Evolutionary conservation across 495 filamentous ascomycete genomes (phyloP), one percentile per base, ranked within the genome.

Genomic region (Tuber calosporum): DNA sequence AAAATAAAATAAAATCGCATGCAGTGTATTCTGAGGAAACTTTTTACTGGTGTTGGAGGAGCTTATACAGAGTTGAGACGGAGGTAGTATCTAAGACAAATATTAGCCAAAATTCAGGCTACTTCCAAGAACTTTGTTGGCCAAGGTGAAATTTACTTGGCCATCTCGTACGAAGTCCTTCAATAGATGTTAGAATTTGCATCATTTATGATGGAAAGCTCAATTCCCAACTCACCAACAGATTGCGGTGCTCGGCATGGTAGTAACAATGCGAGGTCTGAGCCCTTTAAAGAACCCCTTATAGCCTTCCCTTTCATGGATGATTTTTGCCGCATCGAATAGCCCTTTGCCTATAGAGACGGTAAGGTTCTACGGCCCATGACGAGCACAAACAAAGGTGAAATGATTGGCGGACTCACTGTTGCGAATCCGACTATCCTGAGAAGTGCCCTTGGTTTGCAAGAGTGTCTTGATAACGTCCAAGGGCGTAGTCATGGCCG

Each of bases 391-490:
- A 62, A 34, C 53, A 34, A 62, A 34, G 26, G 30, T 4, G 53
- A 40, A 78, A 45, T 62, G 37, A 4, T 53, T 34, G 40, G 34
- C 67, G 38, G 66, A 73, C 77, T 26, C 37, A 80, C 78, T 79
- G 72, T 92, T 91, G 69, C 95, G 86, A 70, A 99, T 87, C 82
- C 97, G 93, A 37, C 87, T 82, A 82, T 96, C 95, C 22, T 86
- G 84, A 0, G 93, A 90, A 37, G 89, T 90, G 66, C 95, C 95
- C 73, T 93, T 88, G 34, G 95, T 99, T 82, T 99, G 95, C 73
- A 99, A 85, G 80, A 98, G 88, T 2, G 95, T 99, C 87, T 98
- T 99, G 82, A 98, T 93, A 37, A 98, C 96, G 80, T 99, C 95
- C 83, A 99, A 88, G 0, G 95, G 96, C 0, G 95, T 99, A 30